Conservation (phyloP, 352 stramenopile species). For the Phytophthora multivora region DNA sequence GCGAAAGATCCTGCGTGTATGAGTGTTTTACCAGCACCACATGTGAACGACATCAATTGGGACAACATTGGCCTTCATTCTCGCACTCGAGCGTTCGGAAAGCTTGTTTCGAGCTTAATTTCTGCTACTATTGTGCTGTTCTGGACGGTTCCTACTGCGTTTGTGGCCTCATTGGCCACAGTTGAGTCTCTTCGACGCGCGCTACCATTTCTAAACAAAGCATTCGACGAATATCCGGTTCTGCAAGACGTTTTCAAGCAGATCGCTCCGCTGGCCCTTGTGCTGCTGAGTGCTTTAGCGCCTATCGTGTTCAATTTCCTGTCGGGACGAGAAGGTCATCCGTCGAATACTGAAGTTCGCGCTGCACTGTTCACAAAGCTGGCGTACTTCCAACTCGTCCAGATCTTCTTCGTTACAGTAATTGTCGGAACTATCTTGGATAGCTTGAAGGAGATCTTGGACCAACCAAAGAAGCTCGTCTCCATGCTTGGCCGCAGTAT, state of each 20-base stretch:
- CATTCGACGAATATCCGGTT: conserved; percentile 64
- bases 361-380: conserved; percentile 78
- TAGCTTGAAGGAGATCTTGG: conserved; percentile 70
- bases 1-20: conserved; percentile 60
- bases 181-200: conserved; percentile 68
- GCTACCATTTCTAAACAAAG: conserved; percentile 67
- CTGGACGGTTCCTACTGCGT: conserved; percentile 83
- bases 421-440: conserved; percentile 79
- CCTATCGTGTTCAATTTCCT: conserved; percentile 70
- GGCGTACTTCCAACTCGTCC: conserved; percentile 81
- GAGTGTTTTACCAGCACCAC: conserved; percentile 54
- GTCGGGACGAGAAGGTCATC: conserved; percentile 67
- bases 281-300: conserved; percentile 62
- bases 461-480: conserved; percentile 74
- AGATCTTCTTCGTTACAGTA: conserved; percentile 86
- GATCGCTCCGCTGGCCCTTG: conserved; percentile 66
- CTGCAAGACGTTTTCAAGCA: conserved; percentile 75
- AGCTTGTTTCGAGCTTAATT: conserved; percentile 56
- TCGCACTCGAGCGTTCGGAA: conserved; percentile 50
- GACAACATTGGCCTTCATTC: conserved; percentile 70
- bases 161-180: conserved; percentile 72
- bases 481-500: conserved; percentile 76
- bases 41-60: conserved; percentile 78
- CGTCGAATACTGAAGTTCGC: conserved; percentile 66
- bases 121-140: conserved; percentile 76